Percentiles rank a stretch among this genome's conserved stretches.
Evolutionary conservation across 2,329 filamentous ascomycete species (phyloP).

Genomic region (Venturia pyrina): DNA sequence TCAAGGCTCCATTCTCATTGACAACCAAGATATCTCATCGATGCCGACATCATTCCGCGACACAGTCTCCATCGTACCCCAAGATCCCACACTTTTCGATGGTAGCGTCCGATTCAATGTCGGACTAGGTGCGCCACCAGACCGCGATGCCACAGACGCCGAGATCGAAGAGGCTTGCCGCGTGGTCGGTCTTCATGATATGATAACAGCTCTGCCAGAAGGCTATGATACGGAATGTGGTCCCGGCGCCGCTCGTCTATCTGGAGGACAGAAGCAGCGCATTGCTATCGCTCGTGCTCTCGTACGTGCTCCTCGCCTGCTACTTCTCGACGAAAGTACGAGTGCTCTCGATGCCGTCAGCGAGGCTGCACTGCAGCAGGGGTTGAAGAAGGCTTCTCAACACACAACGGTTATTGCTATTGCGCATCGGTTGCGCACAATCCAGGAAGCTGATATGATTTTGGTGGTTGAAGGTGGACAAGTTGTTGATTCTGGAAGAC

Average conservation of each 20-base stretch:
- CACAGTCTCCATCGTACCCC: slow-evolving; percentile 33
- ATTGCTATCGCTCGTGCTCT: slow-evolving; percentile 37
- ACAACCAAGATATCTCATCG: slow-evolving; percentile 37
- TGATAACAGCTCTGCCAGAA: slow-evolving; percentile 32
- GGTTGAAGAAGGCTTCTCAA: slow-evolving; percentile 28
- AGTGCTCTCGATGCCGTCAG: slow-evolving; percentile 37
- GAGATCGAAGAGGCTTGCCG: slow-evolving; percentile 29
- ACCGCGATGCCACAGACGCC: slow-evolving; percentile 17
- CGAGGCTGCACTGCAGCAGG: slow-evolving; percentile 32
- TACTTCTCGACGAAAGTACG: slow-evolving; percentile 38
- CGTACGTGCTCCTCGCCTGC: slow-evolving; percentile 34
- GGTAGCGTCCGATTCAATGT: slow-evolving; percentile 36
- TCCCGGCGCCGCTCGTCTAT: slow-evolving; percentile 32
- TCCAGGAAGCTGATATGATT: slow-evolving; percentile 32
- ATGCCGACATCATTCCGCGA: slow-evolving; percentile 26
- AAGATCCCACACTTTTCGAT: slow-evolving; percentile 37
- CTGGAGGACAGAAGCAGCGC: slow-evolving; percentile 36
- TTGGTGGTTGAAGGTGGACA: slow-evolving; percentile 39
- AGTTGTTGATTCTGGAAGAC: slow-evolving; percentile 39
- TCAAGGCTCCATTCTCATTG: slow-evolving; percentile 32
- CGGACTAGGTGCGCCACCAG: slow-evolving; percentile 27
- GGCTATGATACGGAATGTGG: slow-evolving; percentile 36
- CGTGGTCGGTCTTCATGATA: slow-evolving; percentile 35
- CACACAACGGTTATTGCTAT: slow-evolving; percentile 35
- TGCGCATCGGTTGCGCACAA: slow-evolving; percentile 33